Evolutionary conservation across 208 protist genomes (phyloP), one percentile per base, ranked within the genome.

Genomic region (Spongospora subterranea): DNA sequence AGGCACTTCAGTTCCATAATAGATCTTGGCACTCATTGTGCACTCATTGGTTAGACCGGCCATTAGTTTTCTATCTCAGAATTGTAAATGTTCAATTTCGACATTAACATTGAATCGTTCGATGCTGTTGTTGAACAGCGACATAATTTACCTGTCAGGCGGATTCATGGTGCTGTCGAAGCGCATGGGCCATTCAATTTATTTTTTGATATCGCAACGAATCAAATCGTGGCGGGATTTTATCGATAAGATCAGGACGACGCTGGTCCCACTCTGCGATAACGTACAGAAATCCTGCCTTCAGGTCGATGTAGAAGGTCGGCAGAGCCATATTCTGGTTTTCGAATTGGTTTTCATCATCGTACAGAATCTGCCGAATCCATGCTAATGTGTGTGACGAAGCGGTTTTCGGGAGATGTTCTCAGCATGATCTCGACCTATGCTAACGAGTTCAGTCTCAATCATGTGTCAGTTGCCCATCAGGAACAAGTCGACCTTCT

Each of bases 101-200:
- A n/a, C n/a, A n/a, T n/a, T n/a, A n/a, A n/a, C n/a, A n/a, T n/a
- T n/a, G n/a, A n/a, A n/a, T n/a, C n/a, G n/a, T n/a, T n/a, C n/a
- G n/a, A n/a, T n/a, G n/a, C n/a, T n/a, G n/a, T n/a, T n/a, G n/a
- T n/a, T n/a, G n/a, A n/a, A n/a, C n/a, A n/a, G n/a, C n/a, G n/a
- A n/a, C n/a, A n/a, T n/a, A n/a, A n/a, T n/a, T n/a, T n/a, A 20
- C 11, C 6, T 43, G 40, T 82, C 50, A 82, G 71, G 71, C 6
- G 71, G 71, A n/a, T 82, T 82, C n/a, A 82, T 82, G 71, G 71
- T 82, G 6, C 71, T 82, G 6, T 40, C 71, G 11, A 82, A 82
- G n/a, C 35, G 40, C 35, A 6, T 60, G 6, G 40, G 71, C 6
- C n/a, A 82, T 35, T 45, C 71, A 20, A 35, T 82, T 45, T 82